Conservation (phyloP, 352 stramenopile genomes). For the Globisporangium nagaii region DNA sequence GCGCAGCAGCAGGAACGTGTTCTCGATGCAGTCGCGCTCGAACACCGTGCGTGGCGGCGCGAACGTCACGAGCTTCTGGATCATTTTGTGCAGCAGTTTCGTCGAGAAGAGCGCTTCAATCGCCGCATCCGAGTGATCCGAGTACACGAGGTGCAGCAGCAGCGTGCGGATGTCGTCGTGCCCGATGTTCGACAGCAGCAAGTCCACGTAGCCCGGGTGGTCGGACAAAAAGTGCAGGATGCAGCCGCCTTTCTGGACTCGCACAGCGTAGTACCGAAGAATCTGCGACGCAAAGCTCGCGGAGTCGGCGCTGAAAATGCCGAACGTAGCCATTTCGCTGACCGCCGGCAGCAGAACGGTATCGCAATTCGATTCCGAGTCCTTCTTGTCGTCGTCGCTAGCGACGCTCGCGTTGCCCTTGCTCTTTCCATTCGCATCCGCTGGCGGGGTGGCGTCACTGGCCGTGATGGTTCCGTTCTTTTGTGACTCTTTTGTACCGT, state of each 20-base stretch:
- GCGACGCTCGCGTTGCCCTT: not conserved
- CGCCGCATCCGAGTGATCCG: constrained; percentile 71
- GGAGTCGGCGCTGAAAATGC: constrained; percentile 71
- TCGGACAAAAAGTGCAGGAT: constrained; percentile 66
- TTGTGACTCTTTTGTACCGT: not conserved
- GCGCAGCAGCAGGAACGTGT: constrained; percentile 72
- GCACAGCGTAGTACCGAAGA: constrained; percentile 74
- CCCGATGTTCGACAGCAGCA: constrained; percentile 75
- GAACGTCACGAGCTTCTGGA: constrained; percentile 74
- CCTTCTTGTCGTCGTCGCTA: constrained; percentile 23
- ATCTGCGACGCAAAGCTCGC: constrained; percentile 80
- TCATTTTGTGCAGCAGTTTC: constrained; percentile 68
- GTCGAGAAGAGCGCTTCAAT: constrained; percentile 71
- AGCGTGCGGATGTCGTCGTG: constrained; percentile 78
- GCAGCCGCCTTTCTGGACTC: constrained; percentile 69
- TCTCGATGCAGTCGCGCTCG: constrained; percentile 74
- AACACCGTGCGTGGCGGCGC: constrained; percentile 64
- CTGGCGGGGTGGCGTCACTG: constrained; percentile 13
- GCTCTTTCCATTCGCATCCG: not conserved
- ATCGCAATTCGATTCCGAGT: constrained; percentile 20
- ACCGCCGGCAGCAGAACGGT: constrained; percentile 31
- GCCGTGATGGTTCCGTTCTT: not conserved
- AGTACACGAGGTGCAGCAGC: constrained; percentile 78
- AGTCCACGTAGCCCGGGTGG: constrained; percentile 50
- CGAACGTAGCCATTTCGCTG: constrained; percentile 42